Conservation (phyloP, 257 asterid species). For the Solanum paucissectum region DNA sequence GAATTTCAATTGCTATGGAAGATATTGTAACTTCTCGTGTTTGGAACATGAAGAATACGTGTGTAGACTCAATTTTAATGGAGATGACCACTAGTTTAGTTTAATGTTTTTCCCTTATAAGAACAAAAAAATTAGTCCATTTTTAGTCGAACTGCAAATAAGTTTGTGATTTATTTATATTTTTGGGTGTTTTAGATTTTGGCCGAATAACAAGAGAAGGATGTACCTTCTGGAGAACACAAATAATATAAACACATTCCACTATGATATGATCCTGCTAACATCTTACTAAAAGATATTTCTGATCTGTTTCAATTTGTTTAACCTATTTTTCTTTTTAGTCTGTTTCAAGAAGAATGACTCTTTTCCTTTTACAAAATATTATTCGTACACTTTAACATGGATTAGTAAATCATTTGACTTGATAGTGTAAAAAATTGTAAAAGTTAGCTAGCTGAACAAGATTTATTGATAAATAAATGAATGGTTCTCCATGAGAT, state of each 20-base stretch:
- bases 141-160: constrained; percentile 4
- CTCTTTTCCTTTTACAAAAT: too few species aligned
- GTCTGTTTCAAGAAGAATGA: too few species aligned
- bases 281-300: background rate
- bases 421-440: background rate
- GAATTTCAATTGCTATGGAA: constrained; percentile 73
- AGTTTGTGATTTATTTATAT: background rate
- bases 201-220: constrained; percentile 73
- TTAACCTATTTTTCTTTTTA: too few species aligned
- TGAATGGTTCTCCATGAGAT: constrained; percentile 11
- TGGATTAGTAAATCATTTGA: background rate
- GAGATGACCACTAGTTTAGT: background rate
- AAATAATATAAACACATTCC: constrained; percentile 25
- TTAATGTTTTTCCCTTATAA: background rate
- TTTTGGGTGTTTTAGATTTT: constrained; percentile 9
- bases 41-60: constrained; percentile 81
- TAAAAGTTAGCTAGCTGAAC: background rate
- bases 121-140: background rate
- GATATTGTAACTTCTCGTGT: constrained; percentile 24
- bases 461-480: background rate
- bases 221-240: constrained; percentile 95
- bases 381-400: too few species aligned
- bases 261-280: background rate
- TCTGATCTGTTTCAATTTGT: too few species aligned
- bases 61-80: background rate